Conservation (phyloP, 257 asterid species). For the Solanum paucissectum region DNA sequence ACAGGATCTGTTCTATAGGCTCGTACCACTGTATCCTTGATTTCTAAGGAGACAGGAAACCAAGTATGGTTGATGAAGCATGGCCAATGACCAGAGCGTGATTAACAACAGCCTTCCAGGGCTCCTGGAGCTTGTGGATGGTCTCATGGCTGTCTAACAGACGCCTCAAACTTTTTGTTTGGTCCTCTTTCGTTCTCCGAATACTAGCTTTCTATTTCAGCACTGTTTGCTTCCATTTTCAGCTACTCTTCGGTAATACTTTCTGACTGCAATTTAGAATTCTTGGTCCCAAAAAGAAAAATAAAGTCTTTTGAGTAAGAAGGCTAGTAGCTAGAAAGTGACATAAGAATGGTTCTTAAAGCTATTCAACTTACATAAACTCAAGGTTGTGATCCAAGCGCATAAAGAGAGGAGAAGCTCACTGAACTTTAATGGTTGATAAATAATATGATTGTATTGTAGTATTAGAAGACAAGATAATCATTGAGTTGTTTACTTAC, state of each 20-base stretch:
- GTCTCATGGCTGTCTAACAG: not conserved
- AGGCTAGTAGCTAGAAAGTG: not conserved
- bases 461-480: too few species aligned
- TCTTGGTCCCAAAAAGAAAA: too few species aligned
- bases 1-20: not conserved
- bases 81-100: not conserved
- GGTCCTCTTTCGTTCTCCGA: too few species aligned
- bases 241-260: too few species aligned
- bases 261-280: too few species aligned
- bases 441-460: too few species aligned
- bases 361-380: not conserved
- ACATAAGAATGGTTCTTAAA: not conserved
- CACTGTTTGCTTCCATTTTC: not conserved
- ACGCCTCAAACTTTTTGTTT: not conserved
- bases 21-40: too few species aligned
- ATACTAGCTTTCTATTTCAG: not conserved
- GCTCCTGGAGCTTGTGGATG: not conserved
- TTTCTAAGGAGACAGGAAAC: not conserved
- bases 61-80: not conserved
- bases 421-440: too few species aligned
- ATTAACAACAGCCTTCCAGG: not conserved
- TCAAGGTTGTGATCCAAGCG: not conserved
- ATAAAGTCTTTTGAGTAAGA: not conserved
- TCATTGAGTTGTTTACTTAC: too few species aligned
- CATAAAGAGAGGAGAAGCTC: not conserved